These are phyloP conservation scores for Alternaria infectoria DNA, from an alignment of 2,329 filamentous ascomycete species.

Conservation along the genomic window DNA sequence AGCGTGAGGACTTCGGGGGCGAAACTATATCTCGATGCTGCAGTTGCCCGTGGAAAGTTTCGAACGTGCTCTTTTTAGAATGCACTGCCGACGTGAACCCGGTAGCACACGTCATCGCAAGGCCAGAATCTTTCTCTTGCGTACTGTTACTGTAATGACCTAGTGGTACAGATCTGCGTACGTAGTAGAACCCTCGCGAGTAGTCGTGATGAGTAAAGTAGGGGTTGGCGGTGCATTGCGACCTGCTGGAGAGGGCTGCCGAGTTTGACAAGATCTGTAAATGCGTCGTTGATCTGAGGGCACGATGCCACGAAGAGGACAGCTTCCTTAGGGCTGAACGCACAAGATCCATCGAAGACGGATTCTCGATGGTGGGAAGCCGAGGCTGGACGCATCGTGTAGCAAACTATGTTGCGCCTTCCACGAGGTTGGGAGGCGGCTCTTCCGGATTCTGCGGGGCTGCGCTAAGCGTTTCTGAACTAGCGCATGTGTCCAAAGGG, in stretches of 20 bases:
- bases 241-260: background rate
- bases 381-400: background rate
- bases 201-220: background rate
- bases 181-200: background rate
- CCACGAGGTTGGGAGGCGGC: background rate
- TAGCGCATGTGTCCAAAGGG: background rate
- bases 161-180: background rate
- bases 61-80: background rate
- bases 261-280: background rate
- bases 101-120: background rate
- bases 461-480: background rate
- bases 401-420: background rate
- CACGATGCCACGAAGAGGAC: background rate
- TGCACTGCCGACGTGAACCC: background rate
- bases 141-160: background rate
- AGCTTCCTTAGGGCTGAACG: background rate
- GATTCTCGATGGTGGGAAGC: background rate
- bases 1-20: background rate
- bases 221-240: background rate
- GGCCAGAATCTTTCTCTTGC: background rate
- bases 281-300: background rate
- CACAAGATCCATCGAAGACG: background rate
- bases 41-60: background rate
- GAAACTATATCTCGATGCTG: background rate
- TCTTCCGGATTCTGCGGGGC: background rate